phyloP scores from a whole-genome alignment of 495 filamentous ascomycete species.

The Aspergillus baeticus region DNA sequence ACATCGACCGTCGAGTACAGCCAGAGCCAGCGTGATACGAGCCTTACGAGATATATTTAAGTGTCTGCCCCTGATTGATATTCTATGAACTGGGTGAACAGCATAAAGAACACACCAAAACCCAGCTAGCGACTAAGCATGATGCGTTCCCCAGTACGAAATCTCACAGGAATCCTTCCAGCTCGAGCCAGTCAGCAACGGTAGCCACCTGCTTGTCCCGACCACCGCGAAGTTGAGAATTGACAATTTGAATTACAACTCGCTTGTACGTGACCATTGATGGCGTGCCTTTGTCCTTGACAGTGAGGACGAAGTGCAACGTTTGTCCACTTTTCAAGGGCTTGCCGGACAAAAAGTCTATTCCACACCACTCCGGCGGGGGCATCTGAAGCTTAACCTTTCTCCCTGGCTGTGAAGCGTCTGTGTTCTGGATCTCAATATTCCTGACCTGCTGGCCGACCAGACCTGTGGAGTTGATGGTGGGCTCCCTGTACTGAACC shows the following conservation, averaged over 20 bases:
- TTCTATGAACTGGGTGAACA: too few relatives aligned
- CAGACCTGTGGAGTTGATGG: slow-evolving; percentile 38
- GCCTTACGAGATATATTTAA: too few relatives aligned
- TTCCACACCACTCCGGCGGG: slow-evolving; percentile 30
- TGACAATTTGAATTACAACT: slow-evolving; percentile 39
- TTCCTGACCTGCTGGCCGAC: slow-evolving; percentile 30
- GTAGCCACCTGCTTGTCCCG: neutral
- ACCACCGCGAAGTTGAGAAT: slow-evolving; percentile 11
- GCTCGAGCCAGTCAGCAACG: too few relatives aligned
- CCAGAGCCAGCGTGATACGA: too few relatives aligned
- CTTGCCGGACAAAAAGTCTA: slow-evolving; percentile 21
- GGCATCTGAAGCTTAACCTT: slow-evolving; percentile 34
- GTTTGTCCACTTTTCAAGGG: slow-evolving; percentile 26
- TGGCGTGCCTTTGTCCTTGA: slow-evolving; percentile 33
- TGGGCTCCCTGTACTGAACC: slow-evolving; percentile 47
- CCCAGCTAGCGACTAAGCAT: too few relatives aligned
- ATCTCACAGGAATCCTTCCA: too few relatives aligned
- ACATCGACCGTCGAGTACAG: too few relatives aligned
- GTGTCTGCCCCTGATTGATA: too few relatives aligned
- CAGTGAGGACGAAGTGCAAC: slow-evolving; percentile 42
- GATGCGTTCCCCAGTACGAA: too few relatives aligned
- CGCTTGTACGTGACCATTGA: slow-evolving; percentile 39
- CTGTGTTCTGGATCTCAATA: slow-evolving; percentile 25
- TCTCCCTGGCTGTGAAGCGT: slow-evolving; percentile 10
- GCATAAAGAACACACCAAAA: too few relatives aligned